A percentile compares a stretch with the other conserved stretches of the same genome.
phyloP scores from a whole-genome alignment of 306 rosid genomes.

The Cercis canadensis region DNA sequence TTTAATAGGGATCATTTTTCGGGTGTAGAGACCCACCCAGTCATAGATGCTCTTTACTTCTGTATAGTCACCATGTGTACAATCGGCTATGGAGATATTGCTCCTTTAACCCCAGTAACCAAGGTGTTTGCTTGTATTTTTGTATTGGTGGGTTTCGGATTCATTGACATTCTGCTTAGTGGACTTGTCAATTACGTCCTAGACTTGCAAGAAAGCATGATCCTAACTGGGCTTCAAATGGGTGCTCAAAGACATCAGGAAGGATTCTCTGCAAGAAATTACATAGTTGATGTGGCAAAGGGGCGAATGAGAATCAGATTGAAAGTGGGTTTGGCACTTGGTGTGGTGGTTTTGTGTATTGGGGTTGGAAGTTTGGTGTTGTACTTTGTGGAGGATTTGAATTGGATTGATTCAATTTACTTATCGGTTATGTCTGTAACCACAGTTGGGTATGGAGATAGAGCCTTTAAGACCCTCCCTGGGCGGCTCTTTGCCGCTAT shows the following conservation, averaged over 20 bases:
- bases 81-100: conserved; percentile 83
- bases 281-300: conserved; percentile 76
- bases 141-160: conserved; percentile 85
- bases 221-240: conserved; percentile 58
- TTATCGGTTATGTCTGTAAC: conserved; percentile 85
- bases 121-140: conserved; percentile 74
- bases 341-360: conserved; percentile 76
- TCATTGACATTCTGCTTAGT: conserved; percentile 68
- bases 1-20: conserved; percentile 66
- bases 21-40: conserved; percentile 70
- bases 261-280: conserved; percentile 64
- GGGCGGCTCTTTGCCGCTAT: conserved; percentile 77
- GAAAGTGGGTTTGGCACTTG: conserved; percentile 87
- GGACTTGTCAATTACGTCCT: conserved; percentile 79
- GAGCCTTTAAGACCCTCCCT: conserved; percentile 68
- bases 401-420: conserved; percentile 72
- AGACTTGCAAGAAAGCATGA: conserved; percentile 72
- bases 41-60: conserved; percentile 82
- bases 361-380: conserved; percentile 69
- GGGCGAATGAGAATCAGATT: conserved; percentile 88
- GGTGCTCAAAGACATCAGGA: conserved; percentile 24
- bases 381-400: conserved; percentile 65
- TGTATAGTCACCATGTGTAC: conserved; percentile 90
- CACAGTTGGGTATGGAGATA: conserved; percentile 85
- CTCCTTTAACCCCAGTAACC: conserved; percentile 60